Evolutionary conservation across 2,329 filamentous ascomycete genomes (phyloP).

Genomic region (Geoglossum cookeanum): DNA sequence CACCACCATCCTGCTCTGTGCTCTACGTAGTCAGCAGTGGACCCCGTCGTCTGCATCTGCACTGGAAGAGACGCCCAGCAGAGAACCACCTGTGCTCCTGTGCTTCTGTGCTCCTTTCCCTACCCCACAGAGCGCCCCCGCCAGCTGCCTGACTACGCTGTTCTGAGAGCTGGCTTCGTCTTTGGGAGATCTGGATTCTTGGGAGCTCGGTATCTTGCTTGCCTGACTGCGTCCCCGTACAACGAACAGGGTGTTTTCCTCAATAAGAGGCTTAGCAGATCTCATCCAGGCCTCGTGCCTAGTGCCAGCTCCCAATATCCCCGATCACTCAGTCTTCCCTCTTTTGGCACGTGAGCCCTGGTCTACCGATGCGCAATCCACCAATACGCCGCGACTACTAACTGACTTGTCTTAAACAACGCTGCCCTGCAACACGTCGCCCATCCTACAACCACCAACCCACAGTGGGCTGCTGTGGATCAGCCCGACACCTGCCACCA

Average conservation of each 20-base stretch:
- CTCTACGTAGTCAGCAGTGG: no score
- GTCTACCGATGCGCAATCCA: neutral
- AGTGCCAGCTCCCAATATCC: neutral
- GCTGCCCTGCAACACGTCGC: neutral
- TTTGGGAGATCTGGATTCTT: neutral
- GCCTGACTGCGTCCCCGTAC: neutral
- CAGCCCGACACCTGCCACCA: slow-evolving; percentile 67
- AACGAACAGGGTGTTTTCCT: neutral
- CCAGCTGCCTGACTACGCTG: no score
- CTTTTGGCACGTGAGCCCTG: neutral
- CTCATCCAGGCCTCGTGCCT: neutral
- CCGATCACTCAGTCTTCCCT: neutral
- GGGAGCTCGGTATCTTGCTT: neutral
- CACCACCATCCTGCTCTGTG: no score
- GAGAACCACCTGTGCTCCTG: no score
- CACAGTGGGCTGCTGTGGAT: slow-evolving; percentile 47
- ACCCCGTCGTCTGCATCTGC: no score
- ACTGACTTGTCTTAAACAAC: neutral
- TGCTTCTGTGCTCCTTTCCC: no score
- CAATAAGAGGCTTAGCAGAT: neutral
- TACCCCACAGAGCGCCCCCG: no score
- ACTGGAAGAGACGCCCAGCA: no score
- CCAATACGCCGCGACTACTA: neutral
- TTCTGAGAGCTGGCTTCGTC: no score
- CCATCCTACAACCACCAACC: slow-evolving; percentile 4